Evolutionary conservation across 2,329 filamentous ascomycete genomes (phyloP).

Genomic region (Colletotrichum noveboracense): DNA sequence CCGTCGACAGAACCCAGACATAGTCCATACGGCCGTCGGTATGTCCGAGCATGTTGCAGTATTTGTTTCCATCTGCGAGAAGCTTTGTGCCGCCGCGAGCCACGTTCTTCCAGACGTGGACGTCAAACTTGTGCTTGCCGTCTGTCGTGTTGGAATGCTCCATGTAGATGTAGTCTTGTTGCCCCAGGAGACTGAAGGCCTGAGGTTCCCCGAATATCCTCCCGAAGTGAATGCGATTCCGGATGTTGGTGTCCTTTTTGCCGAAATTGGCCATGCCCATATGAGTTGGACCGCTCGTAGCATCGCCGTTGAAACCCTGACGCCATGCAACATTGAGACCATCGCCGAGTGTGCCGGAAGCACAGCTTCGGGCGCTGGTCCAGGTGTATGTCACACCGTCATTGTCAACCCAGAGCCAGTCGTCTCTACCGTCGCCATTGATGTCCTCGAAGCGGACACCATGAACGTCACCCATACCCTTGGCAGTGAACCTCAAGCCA

Average conservation of each 20-base stretch:
- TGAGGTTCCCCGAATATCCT: constrained; percentile 10
- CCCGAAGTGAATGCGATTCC: constrained; percentile 7
- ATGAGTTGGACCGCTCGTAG: constrained; percentile 20
- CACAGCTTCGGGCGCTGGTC: constrained; percentile 27
- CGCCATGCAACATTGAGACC: constrained; percentile 22
- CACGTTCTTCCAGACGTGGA: constrained; percentile 19
- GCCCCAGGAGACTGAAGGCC: constrained; percentile 4
- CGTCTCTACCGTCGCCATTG: constrained; percentile 27
- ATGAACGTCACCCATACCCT: constrained; percentile 23
- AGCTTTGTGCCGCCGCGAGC: constrained; percentile 22
- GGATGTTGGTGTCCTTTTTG: neutral
- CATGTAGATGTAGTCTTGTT: constrained; percentile 20
- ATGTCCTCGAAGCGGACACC: constrained; percentile 29
- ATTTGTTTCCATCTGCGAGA: constrained; percentile 21
- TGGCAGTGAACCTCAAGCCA: constrained; percentile 23
- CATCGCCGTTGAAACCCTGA: constrained; percentile 18
- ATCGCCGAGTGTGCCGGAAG: constrained; percentile 14
- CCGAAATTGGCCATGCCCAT: neutral
- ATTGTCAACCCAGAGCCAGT: constrained; percentile 27
- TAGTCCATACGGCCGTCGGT: constrained; percentile 15
- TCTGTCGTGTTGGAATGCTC: neutral
- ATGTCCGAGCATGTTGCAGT: constrained; percentile 23
- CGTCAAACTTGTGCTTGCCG: neutral
- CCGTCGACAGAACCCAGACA: neutral
- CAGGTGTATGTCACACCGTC: constrained; percentile 23